phyloP scores from a whole-genome alignment of 306 rosid species.

The Canavalia ensiformis region DNA sequence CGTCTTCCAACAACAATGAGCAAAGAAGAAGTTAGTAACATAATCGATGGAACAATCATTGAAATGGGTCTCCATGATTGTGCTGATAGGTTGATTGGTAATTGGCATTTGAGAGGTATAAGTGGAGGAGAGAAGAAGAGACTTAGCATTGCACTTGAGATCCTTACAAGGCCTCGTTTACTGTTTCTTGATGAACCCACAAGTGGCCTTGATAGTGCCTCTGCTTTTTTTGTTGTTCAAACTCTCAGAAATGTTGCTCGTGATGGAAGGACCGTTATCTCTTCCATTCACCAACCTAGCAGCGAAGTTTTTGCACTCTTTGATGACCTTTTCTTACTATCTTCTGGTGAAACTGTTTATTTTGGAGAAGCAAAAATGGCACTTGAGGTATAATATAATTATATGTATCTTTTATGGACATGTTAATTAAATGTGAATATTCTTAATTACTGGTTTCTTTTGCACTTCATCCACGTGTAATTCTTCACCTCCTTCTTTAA shows the following conservation, averaged over 20 bases:
- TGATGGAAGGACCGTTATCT: conserved; percentile 81
- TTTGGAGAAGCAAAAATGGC: conserved; percentile 89
- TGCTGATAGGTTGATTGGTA: conserved; percentile 76
- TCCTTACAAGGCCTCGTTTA: conserved; percentile 77
- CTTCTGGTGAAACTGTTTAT: conserved; percentile 85
- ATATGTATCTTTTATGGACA: not conserved
- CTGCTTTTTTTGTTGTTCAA: conserved; percentile 84
- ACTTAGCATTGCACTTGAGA: conserved; percentile 86
- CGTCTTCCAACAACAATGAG: conserved; percentile 69
- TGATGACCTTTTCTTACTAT: conserved; percentile 84
- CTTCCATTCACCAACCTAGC: conserved; percentile 89
- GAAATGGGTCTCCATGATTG: conserved; percentile 96
- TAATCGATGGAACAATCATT: conserved; percentile 75
- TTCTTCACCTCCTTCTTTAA: not conserved
- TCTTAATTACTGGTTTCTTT: not conserved
- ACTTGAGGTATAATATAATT: conserved; percentile 58
- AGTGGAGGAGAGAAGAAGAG: conserved; percentile 95
- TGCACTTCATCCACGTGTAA: too few relatives aligned
- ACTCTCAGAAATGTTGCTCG: conserved; percentile 81
- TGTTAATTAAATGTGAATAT: not conserved
- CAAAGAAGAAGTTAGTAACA: conserved; percentile 61
- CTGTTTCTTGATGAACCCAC: conserved; percentile 91
- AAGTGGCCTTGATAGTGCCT: conserved; percentile 91
- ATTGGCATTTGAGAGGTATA: conserved; percentile 84
- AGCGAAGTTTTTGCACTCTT: conserved; percentile 91